Base-by-base conservation (phyloP, 2,329 filamentous ascomycete species). In the Beauveria australis region DNA sequence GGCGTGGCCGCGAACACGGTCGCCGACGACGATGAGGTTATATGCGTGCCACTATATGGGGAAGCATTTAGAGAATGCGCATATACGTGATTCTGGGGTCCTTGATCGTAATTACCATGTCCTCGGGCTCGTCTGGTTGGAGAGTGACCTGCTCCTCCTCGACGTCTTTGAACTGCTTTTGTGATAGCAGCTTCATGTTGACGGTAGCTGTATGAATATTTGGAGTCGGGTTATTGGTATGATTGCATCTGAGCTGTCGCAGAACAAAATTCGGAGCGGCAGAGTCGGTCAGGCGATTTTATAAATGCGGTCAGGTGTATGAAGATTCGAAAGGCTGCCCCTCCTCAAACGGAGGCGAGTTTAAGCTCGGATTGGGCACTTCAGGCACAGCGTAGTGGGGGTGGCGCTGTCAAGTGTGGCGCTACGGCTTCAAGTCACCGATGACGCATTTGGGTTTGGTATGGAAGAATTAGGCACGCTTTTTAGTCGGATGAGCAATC, bases 31-130 rank as follows among this genome's bases (percentile, higher is more conserved):
- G 66, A 86, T 83, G 63, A 86, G 76, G 72, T 85, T 85, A 70
- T 85, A 83, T 66, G 81, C 81, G 64, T 85, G 82, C 82, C 82
- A 85, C 79, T 77, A 58, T 41, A 43, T 16, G 28, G n/a, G 14
- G 26, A 51, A 53, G 46, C 3, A 30, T 48, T n/a, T 16, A 10
- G 49, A 49, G 14, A 47, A 59, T 62, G 49, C 49, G 57, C 59
- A 61, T 61, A 47, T 53, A 57, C 59, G 26, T 47, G 48, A 9
- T 16, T 22, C n/a, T 16, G 18, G 24, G n/a, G 10, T 5, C 26
- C 4, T 30, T 44, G 37, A 14, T 9, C 14, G 18, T 61, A 37
- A 73, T 62, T 59, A 78, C 77, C 76, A 80, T 79, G 66, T 78
- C 76, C 66, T 78, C 76, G 44, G 76, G 72, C 66, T 78, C 76